Evolutionary conservation across 148 eudicot genomes (phyloP).

Genomic region (Camellia sinensis): DNA sequence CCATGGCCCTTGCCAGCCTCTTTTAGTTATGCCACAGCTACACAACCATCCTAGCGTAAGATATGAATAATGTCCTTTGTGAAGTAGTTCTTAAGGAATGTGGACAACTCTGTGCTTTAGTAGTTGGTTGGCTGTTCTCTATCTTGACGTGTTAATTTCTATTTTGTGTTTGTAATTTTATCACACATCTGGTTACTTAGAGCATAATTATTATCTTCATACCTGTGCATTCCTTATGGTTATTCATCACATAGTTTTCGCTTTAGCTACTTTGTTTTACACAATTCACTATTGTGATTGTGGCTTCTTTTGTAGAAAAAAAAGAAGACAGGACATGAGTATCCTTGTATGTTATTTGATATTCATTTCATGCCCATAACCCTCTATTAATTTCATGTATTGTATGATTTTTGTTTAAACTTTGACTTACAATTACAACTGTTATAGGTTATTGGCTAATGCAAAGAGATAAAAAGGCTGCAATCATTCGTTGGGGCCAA

Average conservation of each 20-base stretch:
- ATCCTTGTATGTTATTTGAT: too few species aligned
- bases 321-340: too few species aligned
- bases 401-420: too few species aligned
- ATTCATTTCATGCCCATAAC: too few species aligned
- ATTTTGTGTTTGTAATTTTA: neutral
- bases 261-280: neutral
- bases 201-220: neutral
- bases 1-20: neutral
- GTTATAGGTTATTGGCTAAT: too few species aligned
- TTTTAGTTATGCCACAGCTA: neutral
- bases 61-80: neutral
- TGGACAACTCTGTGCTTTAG: neutral
- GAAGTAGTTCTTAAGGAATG: neutral
- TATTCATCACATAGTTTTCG: neutral
- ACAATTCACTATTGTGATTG: neutral
- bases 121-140: neutral
- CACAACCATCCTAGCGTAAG: neutral
- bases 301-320: too few species aligned
- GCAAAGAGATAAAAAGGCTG: too few species aligned
- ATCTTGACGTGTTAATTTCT: constrained; percentile 5
- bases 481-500: too few species aligned
- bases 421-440: too few species aligned
- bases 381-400: too few species aligned
- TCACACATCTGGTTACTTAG: neutral
- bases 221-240: neutral